These are phyloP conservation scores for Hirschfeldia incana DNA, from an alignment of 345 rosid species.

Conservation along the genomic window DNA sequence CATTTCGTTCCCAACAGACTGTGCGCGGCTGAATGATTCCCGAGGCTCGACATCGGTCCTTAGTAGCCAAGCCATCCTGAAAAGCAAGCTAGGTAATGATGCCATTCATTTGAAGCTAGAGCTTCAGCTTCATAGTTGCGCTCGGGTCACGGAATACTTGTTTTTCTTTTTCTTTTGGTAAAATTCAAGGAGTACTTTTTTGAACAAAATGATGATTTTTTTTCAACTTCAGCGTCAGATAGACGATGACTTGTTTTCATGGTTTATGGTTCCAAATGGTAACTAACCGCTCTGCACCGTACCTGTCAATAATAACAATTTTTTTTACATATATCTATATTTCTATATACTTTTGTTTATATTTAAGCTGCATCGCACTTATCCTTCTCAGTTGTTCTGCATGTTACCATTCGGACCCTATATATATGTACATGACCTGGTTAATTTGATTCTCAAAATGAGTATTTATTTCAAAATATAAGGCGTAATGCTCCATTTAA, in stretches of 20 bases:
- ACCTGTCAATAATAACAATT: no score
- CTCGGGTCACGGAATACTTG: neutral
- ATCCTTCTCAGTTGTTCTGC: no score
- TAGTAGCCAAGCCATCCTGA: neutral
- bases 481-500: neutral
- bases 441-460: neutral
- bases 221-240: neutral
- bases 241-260: neutral
- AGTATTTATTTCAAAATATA: neutral
- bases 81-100: neutral
- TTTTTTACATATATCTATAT: no score
- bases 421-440: neutral
- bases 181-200: neutral
- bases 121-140: neutral
- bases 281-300: no score
- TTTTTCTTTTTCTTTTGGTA: no score
- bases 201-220: neutral
- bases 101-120: neutral
- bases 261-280: neutral
- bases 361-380: no score
- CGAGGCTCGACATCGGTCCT: neutral
- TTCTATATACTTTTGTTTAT: no score
- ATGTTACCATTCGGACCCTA: no score
- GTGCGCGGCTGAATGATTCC: neutral
- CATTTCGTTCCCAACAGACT: neutral